Base-by-base conservation (phyloP, 2,329 filamentous ascomycete species). In the Sarocladium strictum region DNA sequence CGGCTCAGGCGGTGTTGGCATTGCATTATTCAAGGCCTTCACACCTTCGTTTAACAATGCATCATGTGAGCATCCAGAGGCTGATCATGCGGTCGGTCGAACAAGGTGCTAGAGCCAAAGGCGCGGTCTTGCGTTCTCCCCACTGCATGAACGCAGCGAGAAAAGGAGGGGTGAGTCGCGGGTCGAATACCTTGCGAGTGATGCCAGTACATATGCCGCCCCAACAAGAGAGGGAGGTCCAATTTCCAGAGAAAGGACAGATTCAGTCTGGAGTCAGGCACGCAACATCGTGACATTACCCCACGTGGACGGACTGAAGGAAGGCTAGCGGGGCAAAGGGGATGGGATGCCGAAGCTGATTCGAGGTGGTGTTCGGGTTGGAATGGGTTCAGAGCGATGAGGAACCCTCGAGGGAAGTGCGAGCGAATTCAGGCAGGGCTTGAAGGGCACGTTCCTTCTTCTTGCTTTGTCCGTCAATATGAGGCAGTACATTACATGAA, bases 231-330 rank as follows among this genome's bases (percentile, higher is more conserved):
- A 41, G 9, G 43, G 47, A 19, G 33, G 47, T 51, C 11, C 23
- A 51, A 51, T 26, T 47, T 47, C 24, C 43, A 47, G 17, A 17
- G n/a, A 3, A 11, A 10, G 10, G n/a, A 17, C 17, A 21, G n/a
- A 15, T 12, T 12, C n/a, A 35, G 17, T 6, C 11, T 2, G 24
- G 10, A 51, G 24, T 35, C 15, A 35, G 47, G 17, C 15, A 15
- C 29, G 27, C 47, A 51, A 29, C 15, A 51, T 51, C 47, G 47
- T 51, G 47, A 51, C 47, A 51, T 51, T 51, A 51, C 47, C 47
- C 47, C 47, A 51, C 47, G 47, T 51, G 47, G 47, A 51, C 47
- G 27, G 27, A 33, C 47, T 51, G 47, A 51, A 51, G 23, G 47
- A 17, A 43, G 43, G 47, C 47, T 51, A 51, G 47, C 27, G 47